Evolutionary conservation across 2,329 filamentous ascomycete species (phyloP), one percentile per base, ranked within the genome.

Genomic region (Fusarium illudens): DNA sequence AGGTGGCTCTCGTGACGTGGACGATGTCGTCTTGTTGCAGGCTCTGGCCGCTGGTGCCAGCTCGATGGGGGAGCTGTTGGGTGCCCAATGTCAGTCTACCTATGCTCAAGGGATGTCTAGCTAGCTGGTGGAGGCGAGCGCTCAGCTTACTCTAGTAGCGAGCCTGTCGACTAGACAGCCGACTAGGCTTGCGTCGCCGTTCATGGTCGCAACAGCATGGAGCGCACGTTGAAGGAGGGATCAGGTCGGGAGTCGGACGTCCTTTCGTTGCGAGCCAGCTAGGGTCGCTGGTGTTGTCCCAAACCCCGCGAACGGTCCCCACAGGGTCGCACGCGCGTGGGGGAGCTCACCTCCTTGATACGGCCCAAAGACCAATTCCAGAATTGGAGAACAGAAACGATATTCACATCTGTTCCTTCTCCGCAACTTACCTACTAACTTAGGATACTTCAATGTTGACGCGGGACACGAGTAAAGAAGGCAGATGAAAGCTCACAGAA

Each of bases 141-240:
- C 25, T 20, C 12, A 58, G 63, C 76, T 75, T 84, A 89, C 88
- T 82, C 87, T 85, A 66, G 86, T 86, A 65, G 86, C 84, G 71
- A 89, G 82, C 78, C 87, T 86, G 77, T 89, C 86, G 75, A 89
- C 86, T 71, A 89, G 83, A 77, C 84, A 87, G 79, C 84, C 82
- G 74, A 89, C 86, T 72, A 89, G 82, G 78, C 83, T 83, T 75
- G 84, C 83, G 77, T 89, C 86, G 76, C 84, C 83, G 76, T 85
- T 87, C 86, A 89, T 89, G 39, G 49, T 67, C 65, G 63, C 67
- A 58, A 60, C 61, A 67, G 72, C 71, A 74, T 74, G 55, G 67
- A 68, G 69, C 49, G 54, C 57, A 25, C 54, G 58, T 61, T 66
- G 37, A 27, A 52, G 37, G 25, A 64, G 37, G 50, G 57, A 64